Base-by-base conservation (phyloP, 176 grass and related monocot genomes). In the Ananas comosus region DNA sequence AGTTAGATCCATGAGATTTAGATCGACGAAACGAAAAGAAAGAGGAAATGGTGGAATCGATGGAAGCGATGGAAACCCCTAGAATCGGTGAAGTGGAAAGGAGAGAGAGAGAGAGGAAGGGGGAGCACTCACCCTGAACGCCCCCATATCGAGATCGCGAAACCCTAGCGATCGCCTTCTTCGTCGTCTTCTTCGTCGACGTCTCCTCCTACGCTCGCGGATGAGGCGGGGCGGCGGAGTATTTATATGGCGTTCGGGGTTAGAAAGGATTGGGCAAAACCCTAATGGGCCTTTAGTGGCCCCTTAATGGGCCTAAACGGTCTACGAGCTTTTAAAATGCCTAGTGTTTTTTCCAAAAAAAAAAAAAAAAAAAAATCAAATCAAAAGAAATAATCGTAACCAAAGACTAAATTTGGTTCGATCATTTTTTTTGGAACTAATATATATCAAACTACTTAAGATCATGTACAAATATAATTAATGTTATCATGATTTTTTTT, bases 111-210 rank as follows among this genome's bases (percentile, higher is more conserved):
- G 13, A 27, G 48, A 12, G 13, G 0, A 3, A 3, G 21, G 10
- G 22, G 51, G 50, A 64, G 17, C 1, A 16, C 76, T 88, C 85
- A 96, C 91, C 91, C 81, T 91, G 73, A 87, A 84, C 42, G 81
- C 79, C 72, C 87, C 91, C 91, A 94, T 94, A 80, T 53, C 67
- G 73, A 73, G 64, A 51, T 73, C 73, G 27, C 21, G n/a, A 61
- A 61, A 61, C 56, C 56, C 56, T 61, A 61, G 17, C 16, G 21
- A 61, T 61, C 13, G 16, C 56, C 2, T 1, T 9, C 56, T 22
- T 2, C 4, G 29, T 33, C 29, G 29, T 59, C 2, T 1, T 9
- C 56, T 22, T 9, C 4, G 29, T 33, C 29, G 29, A 16, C 56
- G 12, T n/a, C 53, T 56, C 56, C 56, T 59, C 3, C 54, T 58